Conservation (phyloP, 495 filamentous ascomycete genomes). For the Xylaria palmicola region DNA sequence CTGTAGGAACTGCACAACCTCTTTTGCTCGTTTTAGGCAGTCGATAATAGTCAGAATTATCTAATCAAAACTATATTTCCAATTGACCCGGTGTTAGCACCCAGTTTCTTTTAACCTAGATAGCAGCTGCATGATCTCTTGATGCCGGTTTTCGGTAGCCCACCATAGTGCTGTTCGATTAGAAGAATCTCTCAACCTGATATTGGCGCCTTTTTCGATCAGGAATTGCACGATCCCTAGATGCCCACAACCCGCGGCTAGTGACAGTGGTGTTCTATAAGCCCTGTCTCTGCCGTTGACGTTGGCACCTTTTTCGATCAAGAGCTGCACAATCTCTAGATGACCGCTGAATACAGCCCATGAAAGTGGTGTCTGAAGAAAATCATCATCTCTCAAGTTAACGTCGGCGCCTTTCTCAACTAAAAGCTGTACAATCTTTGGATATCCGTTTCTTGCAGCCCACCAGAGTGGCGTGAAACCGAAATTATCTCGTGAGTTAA, state of each 20-base stretch:
- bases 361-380: background rate
- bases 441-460: background rate
- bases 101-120: background rate
- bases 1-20: background rate
- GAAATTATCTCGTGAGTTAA: background rate
- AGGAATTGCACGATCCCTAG: background rate
- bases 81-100: background rate
- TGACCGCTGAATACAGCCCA: background rate
- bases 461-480: background rate
- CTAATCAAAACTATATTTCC: background rate
- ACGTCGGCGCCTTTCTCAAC: background rate
- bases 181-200: background rate
- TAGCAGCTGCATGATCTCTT: background rate
- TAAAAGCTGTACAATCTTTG: background rate
- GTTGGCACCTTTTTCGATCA: background rate
- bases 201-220: background rate
- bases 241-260: background rate
- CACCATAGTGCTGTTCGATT: background rate
- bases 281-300: background rate
- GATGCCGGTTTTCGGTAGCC: background rate
- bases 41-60: background rate
- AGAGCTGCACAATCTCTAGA: background rate
- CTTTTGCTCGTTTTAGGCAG: background rate
- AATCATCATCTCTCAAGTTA: background rate
- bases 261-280: background rate